Conservation (phyloP, 495 filamentous ascomycete species). For the Geoglossum glabrum region DNA sequence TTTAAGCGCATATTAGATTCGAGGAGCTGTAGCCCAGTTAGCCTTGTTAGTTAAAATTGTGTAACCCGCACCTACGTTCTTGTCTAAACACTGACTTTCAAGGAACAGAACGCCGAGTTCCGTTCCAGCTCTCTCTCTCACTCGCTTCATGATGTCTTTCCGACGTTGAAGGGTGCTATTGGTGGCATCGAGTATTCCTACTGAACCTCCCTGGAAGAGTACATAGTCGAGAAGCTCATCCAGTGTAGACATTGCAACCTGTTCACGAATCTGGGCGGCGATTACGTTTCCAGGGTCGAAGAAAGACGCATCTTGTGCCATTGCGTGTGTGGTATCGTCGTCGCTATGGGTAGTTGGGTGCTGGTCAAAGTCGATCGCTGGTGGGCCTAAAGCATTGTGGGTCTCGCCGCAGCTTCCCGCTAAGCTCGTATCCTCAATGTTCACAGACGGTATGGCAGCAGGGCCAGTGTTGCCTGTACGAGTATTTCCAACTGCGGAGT, state of each 20-base stretch:
- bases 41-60: neutral
- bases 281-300: slow-evolving; percentile 80
- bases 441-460: neutral
- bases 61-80: slow-evolving; percentile 24
- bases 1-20: slow-evolving; percentile 97
- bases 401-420: neutral
- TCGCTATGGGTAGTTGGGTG: neutral
- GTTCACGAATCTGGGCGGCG: slow-evolving; percentile 68
- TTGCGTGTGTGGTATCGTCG: slow-evolving; percentile 11
- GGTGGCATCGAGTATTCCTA: slow-evolving; percentile 96
- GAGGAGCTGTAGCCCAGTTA: slow-evolving; percentile 30
- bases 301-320: slow-evolving; percentile 81
- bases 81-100: slow-evolving; percentile 78
- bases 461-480: neutral
- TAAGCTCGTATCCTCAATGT: neutral
- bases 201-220: slow-evolving; percentile 57
- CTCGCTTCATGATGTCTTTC: slow-evolving; percentile 61
- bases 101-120: slow-evolving; percentile 81
- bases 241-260: slow-evolving; percentile 76
- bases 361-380: neutral
- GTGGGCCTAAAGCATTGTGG: neutral
- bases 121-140: slow-evolving; percentile 65
- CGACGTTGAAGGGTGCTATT: slow-evolving; percentile 82
- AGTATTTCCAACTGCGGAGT: neutral
- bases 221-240: slow-evolving; percentile 84